Conservation (phyloP, 2,329 filamentous ascomycete species). For the Xylariaceae sp. region DNA sequence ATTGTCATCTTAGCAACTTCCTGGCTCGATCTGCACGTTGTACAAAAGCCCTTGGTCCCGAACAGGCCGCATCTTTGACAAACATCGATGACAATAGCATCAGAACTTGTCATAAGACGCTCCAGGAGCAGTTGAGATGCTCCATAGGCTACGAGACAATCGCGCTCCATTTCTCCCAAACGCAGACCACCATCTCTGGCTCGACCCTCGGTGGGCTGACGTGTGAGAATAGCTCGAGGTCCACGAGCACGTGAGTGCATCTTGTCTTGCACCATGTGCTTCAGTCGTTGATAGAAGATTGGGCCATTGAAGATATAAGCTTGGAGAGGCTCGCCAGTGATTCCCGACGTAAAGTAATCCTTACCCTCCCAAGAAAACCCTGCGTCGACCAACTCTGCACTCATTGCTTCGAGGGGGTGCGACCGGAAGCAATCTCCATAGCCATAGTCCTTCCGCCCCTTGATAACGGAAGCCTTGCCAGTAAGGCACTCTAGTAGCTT, state of each 20-base stretch:
- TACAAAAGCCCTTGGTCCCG: slow-evolving; percentile 92
- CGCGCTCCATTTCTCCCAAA: slow-evolving; percentile 97
- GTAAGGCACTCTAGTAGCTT: slow-evolving; percentile 95
- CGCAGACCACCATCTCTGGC: slow-evolving; percentile 88
- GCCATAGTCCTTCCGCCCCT: slow-evolving; percentile 84
- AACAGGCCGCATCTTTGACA: slow-evolving; percentile 94
- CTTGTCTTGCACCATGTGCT: slow-evolving; percentile 99
- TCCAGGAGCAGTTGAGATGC: slow-evolving; percentile 89
- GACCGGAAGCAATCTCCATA: slow-evolving; percentile 76
- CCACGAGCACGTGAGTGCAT: slow-evolving; percentile 95
- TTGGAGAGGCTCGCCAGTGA: slow-evolving; percentile 89
- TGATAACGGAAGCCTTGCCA: slow-evolving; percentile 86
- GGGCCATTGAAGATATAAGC: slow-evolving; percentile 98
- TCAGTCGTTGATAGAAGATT: slow-evolving; percentile 98
- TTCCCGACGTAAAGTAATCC: slow-evolving; percentile 91
- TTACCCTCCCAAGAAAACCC: slow-evolving; percentile 98
- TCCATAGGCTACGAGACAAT: slow-evolving; percentile 96
- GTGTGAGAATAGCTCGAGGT: slow-evolving; percentile 84
- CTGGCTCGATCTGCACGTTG: slow-evolving; percentile 81
- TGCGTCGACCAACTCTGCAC: slow-evolving; percentile 73
- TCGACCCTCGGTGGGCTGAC: slow-evolving; percentile 93
- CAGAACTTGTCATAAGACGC: slow-evolving; percentile 89
- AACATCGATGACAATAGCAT: slow-evolving; percentile 86
- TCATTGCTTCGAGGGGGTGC: slow-evolving; percentile 84
- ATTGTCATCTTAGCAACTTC: slow-evolving; percentile 91